These are phyloP conservation scores for Botrytis cinerea DNA, from an alignment of 2,329 filamentous ascomycete species.

Conservation along the genomic window DNA sequence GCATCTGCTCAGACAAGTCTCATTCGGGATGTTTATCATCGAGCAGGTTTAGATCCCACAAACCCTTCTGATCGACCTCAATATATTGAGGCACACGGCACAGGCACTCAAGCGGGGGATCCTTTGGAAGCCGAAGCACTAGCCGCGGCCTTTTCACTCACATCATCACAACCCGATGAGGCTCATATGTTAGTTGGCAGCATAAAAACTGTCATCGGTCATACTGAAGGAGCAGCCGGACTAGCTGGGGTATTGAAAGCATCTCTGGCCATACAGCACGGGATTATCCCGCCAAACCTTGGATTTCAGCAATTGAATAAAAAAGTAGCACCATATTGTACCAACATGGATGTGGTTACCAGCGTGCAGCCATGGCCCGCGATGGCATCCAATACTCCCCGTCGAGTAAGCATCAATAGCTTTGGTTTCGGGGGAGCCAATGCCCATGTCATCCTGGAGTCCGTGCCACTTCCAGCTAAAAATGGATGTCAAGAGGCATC, in stretches of 20 bases:
- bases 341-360: neutral
- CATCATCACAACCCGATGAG: neutral
- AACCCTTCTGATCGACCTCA: constrained; percentile 20
- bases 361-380: neutral
- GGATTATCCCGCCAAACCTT: constrained; percentile 39
- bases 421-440: neutral
- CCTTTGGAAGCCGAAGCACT: constrained; percentile 6
- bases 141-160: neutral
- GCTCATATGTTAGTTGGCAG: constrained; percentile 32
- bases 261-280: constrained; percentile 35
- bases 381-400: neutral
- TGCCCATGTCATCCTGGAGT: neutral
- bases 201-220: constrained; percentile 38
- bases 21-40: constrained; percentile 25
- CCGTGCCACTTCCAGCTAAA: neutral
- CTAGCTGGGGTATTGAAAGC: constrained; percentile 36
- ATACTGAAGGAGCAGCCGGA: constrained; percentile 37
- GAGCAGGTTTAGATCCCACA: constrained; percentile 23
- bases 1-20: constrained; percentile 44
- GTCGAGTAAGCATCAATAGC: constrained; percentile 17
- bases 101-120: constrained; percentile 35
- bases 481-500: neutral
- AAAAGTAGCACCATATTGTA: neutral
- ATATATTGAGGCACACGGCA: constrained; percentile 39
- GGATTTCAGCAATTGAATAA: constrained; percentile 41